Evolutionary conservation across 1,284 basidiomycete species (phyloP).

Genomic region (Ganoderma sinense): DNA sequence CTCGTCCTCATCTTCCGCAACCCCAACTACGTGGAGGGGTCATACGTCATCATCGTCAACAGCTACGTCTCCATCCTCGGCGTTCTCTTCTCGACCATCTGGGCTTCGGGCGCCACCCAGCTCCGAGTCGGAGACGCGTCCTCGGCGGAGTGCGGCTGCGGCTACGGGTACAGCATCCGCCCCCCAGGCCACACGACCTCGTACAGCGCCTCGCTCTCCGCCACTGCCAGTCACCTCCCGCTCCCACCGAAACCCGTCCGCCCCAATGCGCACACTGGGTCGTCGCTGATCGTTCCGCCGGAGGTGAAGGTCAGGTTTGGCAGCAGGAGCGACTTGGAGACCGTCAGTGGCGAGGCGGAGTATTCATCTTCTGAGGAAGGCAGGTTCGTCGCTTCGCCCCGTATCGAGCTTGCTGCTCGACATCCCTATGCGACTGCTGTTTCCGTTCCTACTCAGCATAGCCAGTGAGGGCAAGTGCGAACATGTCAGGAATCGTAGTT

Average conservation of each 20-base stretch:
- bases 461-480: not conserved
- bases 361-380: not conserved
- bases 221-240: not conserved
- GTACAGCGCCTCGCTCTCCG: not conserved
- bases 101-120: conserved; percentile 13
- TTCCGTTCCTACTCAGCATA: not conserved
- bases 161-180: not conserved
- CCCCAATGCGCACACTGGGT: not conserved
- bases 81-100: conserved; percentile 35
- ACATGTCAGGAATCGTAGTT: not conserved
- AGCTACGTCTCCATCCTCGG: conserved; percentile 31
- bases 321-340: not conserved
- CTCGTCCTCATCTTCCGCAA: conserved; percentile 27
- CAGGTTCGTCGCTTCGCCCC: not conserved
- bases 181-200: not conserved
- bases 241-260: not conserved
- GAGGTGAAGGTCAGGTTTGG: not conserved
- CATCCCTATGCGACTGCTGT: not conserved
- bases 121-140: not conserved
- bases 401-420: not conserved
- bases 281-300: not conserved
- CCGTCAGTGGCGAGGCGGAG: not conserved
- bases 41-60: conserved; percentile 28
- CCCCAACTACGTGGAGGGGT: conserved; percentile 13
- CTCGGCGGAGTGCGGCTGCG: too few species aligned